A percentile compares a stretch with the other conserved stretches of the same genome.
phyloP scores from a whole-genome alignment of 208 protist species.

The Trypanosoma avium region DNA sequence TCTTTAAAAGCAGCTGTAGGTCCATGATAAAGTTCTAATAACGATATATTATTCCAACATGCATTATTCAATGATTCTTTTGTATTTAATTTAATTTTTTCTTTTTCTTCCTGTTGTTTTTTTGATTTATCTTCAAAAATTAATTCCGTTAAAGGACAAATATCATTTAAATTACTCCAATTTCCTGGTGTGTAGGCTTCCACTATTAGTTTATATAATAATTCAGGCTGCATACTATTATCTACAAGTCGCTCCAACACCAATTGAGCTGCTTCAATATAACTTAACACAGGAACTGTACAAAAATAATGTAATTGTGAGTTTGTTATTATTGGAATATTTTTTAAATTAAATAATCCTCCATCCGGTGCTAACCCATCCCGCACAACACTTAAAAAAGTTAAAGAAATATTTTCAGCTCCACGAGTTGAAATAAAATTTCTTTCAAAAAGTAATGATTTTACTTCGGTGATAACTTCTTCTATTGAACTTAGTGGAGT shows the following conservation, averaged over 20 bases:
- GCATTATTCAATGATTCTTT: background rate
- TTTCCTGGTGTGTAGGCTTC: slow-evolving; percentile 70
- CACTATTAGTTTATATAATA: slow-evolving; percentile 54
- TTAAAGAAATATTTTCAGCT: slow-evolving; percentile 16
- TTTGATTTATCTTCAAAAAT: slow-evolving; percentile 15
- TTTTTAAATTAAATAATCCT: slow-evolving; percentile 73
- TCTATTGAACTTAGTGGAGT: slow-evolving; percentile 37
- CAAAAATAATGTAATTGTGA: slow-evolving; percentile 65
- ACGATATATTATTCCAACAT: slow-evolving; percentile 8
- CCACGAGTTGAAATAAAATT: slow-evolving; percentile 73
- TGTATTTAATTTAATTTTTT: slow-evolving; percentile 10
- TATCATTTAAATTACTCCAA: slow-evolving; percentile 54
- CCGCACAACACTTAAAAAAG: slow-evolving; percentile 71
- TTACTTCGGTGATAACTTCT: slow-evolving; percentile 31
- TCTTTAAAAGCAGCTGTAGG: slow-evolving; percentile 92
- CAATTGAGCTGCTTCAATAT: slow-evolving; percentile 65
- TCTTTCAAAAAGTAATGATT: background rate
- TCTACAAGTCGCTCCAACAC: slow-evolving; percentile 84
- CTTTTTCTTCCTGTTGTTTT: slow-evolving; percentile 2
- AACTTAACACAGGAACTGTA: slow-evolving; percentile 44
- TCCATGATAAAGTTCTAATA: slow-evolving; percentile 89
- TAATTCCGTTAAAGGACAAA: slow-evolving; percentile 61
- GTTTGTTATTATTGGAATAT: slow-evolving; percentile 55
- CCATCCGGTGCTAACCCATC: slow-evolving; percentile 79
- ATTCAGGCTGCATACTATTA: slow-evolving; percentile 41